Percentiles rank a stretch among this genome's conserved stretches.
These are phyloP conservation scores for Xylaria scruposa DNA, from an alignment of 495 filamentous ascomycete genomes.

Conservation along the genomic window DNA sequence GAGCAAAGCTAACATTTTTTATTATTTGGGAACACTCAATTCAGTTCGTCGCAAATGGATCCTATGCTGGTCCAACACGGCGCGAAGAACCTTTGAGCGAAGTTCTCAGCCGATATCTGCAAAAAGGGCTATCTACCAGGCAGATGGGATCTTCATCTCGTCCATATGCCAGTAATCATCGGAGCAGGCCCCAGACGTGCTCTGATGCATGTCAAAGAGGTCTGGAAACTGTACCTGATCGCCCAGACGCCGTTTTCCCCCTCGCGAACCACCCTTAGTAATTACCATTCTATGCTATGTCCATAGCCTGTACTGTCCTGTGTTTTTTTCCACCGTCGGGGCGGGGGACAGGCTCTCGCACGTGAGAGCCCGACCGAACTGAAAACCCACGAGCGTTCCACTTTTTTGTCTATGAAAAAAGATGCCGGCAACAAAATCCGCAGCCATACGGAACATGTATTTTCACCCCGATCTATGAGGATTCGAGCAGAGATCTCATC, in stretches of 20 bases:
- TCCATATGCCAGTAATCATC: conserved; percentile 42
- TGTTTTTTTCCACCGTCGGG: conserved; percentile 34
- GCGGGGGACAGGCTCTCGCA: conserved; percentile 36
- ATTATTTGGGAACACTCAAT: conserved; percentile 50
- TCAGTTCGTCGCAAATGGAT: conserved; percentile 47
- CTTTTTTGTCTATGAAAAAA: conserved; percentile 63
- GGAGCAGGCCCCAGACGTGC: conserved; percentile 48
- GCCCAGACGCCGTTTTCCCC: conserved; percentile 38
- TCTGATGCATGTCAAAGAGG: conserved; percentile 41
- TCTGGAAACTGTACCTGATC: conserved; percentile 42
- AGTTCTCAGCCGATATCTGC: conserved; percentile 45
- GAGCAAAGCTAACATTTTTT: conserved; percentile 40
- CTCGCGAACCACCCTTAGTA: conserved; percentile 48
- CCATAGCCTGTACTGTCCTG: conserved; percentile 33
- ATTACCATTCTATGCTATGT: conserved; percentile 53
- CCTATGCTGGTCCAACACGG: conserved; percentile 44
- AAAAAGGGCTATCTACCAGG: conserved; percentile 41
- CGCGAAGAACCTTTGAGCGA: conserved; percentile 43
- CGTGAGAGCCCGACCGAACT: conserved; percentile 44
- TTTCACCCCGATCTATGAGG: conserved; percentile 45
- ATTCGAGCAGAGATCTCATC: conserved; percentile 41
- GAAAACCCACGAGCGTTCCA: conserved; percentile 60
- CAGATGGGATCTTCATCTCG: conserved; percentile 42
- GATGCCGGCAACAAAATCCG: conserved; percentile 44
- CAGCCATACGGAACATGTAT: conserved; percentile 41